Evolutionary conservation across 139 green algal genomes (phyloP).

Genomic region (Asterochloris erici): DNA sequence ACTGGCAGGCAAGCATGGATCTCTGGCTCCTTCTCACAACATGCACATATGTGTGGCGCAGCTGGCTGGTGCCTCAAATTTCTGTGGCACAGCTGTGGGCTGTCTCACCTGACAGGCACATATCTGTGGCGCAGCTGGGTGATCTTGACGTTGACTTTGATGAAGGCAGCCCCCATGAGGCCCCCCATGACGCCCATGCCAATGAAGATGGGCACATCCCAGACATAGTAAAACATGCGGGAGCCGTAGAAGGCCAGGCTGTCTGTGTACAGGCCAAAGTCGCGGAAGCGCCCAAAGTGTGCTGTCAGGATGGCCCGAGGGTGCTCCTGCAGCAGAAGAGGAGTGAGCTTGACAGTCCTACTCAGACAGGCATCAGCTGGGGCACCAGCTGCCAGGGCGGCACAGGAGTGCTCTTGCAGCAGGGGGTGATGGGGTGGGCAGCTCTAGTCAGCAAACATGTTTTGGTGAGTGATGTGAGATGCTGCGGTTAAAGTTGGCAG

Average conservation of each 20-base stretch:
- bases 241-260: slow-evolving; percentile 45
- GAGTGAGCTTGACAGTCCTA: neutral
- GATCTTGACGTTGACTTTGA: slow-evolving; percentile 41
- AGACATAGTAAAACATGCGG: slow-evolving; percentile 57
- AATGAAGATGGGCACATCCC: slow-evolving; percentile 67
- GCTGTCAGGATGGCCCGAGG: slow-evolving; percentile 9
- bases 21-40: neutral
- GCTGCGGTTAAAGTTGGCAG: neutral
- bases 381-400: slow-evolving; percentile 3
- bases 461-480: neutral
- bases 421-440: neutral
- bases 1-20: too few relatives aligned
- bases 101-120: slow-evolving; percentile 22
- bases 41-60: neutral
- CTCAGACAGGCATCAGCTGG: neutral
- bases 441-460: too few relatives aligned
- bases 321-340: slow-evolving; percentile 16
- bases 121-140: slow-evolving; percentile 23
- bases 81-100: too few relatives aligned
- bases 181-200: slow-evolving; percentile 56
- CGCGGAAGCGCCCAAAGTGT: slow-evolving; percentile 32
- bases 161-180: slow-evolving; percentile 45
- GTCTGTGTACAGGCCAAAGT: slow-evolving; percentile 67
- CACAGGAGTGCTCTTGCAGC: slow-evolving; percentile 15
- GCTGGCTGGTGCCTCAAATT: too few relatives aligned